Conservation (phyloP, 2,329 filamentous ascomycete species). For the Ceratocystis albifundus region DNA sequence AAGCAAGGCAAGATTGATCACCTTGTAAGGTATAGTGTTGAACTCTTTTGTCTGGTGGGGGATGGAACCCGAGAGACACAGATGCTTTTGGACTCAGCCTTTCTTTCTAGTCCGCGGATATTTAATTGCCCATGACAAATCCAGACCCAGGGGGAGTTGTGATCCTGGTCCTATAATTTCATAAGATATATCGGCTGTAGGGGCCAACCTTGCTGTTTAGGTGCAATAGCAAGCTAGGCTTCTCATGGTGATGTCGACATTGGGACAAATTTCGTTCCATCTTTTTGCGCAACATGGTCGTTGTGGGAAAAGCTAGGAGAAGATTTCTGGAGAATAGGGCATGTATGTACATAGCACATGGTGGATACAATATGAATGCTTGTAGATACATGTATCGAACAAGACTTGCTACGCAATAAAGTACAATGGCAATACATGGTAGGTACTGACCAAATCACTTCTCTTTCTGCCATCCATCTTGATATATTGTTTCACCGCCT, state of each 20-base stretch:
- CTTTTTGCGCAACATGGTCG: neutral
- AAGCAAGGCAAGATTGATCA: neutral
- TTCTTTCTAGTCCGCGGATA: neutral
- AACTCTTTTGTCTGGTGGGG: neutral
- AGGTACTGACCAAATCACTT: neutral
- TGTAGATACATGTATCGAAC: neutral
- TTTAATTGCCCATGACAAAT: conserved; percentile 5
- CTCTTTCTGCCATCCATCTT: neutral
- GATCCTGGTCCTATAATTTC: neutral
- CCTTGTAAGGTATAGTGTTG: neutral
- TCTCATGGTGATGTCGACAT: neutral
- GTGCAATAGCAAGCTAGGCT: neutral
- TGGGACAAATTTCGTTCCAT: neutral
- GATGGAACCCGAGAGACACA: neutral
- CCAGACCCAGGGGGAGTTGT: neutral
- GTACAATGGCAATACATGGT: neutral
- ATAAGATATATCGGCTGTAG: neutral
- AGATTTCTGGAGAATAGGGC: too few relatives aligned
- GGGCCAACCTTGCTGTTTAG: neutral
- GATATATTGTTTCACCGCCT: neutral
- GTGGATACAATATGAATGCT: neutral
- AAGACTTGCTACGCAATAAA: neutral
- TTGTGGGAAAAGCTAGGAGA: neutral
- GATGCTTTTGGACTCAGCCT: neutral
- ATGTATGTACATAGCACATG: neutral